Conservation (phyloP, 768 basidiomycete species). For the Phlegmacium glaucopus region DNA sequence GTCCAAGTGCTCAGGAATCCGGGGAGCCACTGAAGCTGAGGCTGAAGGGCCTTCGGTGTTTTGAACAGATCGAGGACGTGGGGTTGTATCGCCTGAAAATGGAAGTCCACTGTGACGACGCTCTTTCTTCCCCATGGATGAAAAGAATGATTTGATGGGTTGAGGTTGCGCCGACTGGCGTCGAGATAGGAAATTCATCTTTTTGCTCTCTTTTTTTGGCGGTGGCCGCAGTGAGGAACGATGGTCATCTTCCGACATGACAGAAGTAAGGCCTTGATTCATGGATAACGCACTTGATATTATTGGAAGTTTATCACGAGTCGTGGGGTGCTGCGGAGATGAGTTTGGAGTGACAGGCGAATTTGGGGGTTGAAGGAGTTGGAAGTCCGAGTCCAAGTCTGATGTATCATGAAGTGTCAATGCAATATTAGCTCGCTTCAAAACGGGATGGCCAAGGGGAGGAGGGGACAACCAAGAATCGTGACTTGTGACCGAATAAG, state of each 20-base stretch:
- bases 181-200: conserved; percentile 23
- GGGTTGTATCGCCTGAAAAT: too few relatives aligned
- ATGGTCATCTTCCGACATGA: neutral
- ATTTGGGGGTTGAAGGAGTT: conserved; percentile 32
- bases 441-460: conserved; percentile 29
- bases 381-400: conserved; percentile 18
- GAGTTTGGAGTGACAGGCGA: conserved; percentile 23
- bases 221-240: conserved; percentile 5
- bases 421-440: conserved; percentile 17
- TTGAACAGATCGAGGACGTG: too few relatives aligned
- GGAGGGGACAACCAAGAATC: conserved; percentile 22
- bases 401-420: conserved; percentile 7
- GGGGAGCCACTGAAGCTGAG: neutral
- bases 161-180: conserved; percentile 16
- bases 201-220: conserved; percentile 11
- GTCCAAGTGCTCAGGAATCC: conserved; percentile 41
- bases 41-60: too few relatives aligned
- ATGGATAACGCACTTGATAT: neutral
- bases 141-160: neutral
- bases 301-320: neutral
- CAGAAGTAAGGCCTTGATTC: conserved; percentile 3
- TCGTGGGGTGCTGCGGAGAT: conserved; percentile 10
- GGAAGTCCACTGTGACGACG: neutral
- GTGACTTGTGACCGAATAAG: conserved; percentile 33
- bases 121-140: conserved; percentile 1